These are phyloP conservation scores for Inonotus obliquus DNA, from an alignment of 1,284 basidiomycete genomes.

Conservation along the genomic window DNA sequence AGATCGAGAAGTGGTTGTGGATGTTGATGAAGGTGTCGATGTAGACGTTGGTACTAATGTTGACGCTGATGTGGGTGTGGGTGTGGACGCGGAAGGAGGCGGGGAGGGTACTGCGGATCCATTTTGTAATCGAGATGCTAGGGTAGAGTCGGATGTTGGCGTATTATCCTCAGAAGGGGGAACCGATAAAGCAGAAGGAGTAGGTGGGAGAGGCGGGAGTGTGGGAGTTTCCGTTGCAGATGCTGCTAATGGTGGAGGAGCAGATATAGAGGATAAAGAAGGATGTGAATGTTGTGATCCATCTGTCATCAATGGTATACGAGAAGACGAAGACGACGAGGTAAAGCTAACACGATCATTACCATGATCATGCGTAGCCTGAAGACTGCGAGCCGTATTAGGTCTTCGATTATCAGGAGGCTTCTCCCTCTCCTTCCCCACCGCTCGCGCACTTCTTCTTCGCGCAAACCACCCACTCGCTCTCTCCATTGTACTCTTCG, in stretches of 20 bases:
- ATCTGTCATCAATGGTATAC: constrained; percentile 4
- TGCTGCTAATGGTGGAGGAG: neutral
- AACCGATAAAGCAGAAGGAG: neutral
- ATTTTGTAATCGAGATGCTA: constrained; percentile 5
- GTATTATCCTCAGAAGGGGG: neutral
- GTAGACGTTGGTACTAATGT: neutral
- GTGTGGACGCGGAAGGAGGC: neutral
- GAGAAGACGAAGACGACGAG: constrained; percentile 13
- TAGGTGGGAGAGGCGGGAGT: neutral
- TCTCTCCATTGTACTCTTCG: constrained; percentile 39
- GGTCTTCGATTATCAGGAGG: constrained; percentile 5
- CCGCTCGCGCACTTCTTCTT: constrained; percentile 35
- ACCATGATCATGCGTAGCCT: neutral
- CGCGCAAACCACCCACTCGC: constrained; percentile 54
- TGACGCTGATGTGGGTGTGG: neutral
- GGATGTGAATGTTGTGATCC: neutral
- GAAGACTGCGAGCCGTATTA: neutral
- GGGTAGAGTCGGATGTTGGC: neutral
- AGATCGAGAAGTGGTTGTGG: neutral
- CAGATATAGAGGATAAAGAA: neutral
- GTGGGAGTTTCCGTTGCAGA: neutral
- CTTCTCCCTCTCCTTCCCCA: constrained; percentile 18
- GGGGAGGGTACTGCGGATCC: neutral
- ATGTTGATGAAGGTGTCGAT: neutral
- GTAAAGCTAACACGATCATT: constrained; percentile 9